Evolutionary conservation across 495 filamentous ascomycete genomes (phyloP), one percentile per base, ranked within the genome.

Genomic region (Corynascus novoguineensis): DNA sequence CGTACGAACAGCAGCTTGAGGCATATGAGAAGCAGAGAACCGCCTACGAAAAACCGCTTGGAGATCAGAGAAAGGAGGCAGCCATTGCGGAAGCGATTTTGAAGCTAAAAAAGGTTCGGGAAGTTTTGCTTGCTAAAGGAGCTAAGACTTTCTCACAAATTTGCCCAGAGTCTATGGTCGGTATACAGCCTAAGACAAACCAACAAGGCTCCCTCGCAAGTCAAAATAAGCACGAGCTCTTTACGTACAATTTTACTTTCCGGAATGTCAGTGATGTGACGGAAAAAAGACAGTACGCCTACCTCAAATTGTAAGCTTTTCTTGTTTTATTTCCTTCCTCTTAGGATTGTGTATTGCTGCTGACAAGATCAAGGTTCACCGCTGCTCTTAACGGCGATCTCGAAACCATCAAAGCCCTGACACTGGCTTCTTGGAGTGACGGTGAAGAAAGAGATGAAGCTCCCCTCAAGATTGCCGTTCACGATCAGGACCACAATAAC

Each of bases 371-470:
- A n/a, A 77, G 75, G 14, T 89, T 87, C 53, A 79, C 89, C 64
- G 86, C 87, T 10, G 82, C 81, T 1, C 90, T 85, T 84, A 55
- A 50, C n/a, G 84, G 85, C 4, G 82, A 92, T 61, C 40, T 85
- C 1, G 72, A 78, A 0, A 83, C 71, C 4, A 77, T 86, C 66
- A 82, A 83, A 60, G 61, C 57, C 4, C 59, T 80, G 31, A 78
- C 77, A 14, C 57, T 79, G 19, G 63, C 64, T 15, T 62, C 74
- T 24, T 82, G 76, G 72, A 69, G 56, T 60, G 63, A 50, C 59
- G 80, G 73, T 68, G 72, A 68, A 27, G 66, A 78, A 28, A n/a
- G n/a, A n/a, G n/a, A n/a, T n/a, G 69, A 81, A 37, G 58, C 68
- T 1, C 85, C 87, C 0, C 72, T 89, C 6, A 74, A 82, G 60